Evolutionary conservation across 2,329 filamentous ascomycete species (phyloP).

Genomic region (Trichoderma brevicompactum): DNA sequence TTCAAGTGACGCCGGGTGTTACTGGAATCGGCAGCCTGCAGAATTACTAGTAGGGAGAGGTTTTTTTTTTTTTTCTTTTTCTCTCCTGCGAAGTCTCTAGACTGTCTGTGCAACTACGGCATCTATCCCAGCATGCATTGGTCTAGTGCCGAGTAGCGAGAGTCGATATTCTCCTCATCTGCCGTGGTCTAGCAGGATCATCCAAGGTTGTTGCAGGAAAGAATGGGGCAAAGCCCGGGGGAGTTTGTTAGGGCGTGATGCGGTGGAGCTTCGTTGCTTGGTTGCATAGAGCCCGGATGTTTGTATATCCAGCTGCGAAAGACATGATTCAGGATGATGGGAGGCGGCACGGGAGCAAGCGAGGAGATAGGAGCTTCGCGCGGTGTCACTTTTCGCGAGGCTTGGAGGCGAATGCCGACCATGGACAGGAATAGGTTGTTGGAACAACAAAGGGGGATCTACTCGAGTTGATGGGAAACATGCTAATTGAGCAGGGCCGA

Average conservation of each 20-base stretch:
- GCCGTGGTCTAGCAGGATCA: not conserved
- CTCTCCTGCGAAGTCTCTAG: not conserved
- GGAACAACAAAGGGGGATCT: not conserved
- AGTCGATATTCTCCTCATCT: not conserved
- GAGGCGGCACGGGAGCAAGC: not conserved
- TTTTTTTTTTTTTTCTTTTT: too few species aligned
- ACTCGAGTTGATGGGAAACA: not conserved
- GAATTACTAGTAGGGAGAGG: not conserved
- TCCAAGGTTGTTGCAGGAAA: not conserved
- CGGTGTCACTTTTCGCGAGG: not conserved
- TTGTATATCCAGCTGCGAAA: constrained; percentile 1
- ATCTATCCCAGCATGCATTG: not conserved
- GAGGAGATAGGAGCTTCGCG: constrained; percentile 3
- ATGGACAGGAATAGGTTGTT: not conserved
- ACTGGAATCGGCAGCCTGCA: constrained; percentile 2
- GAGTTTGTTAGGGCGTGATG: not conserved
- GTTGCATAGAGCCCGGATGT: not conserved
- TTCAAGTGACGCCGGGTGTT: not conserved
- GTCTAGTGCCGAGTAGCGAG: not conserved
- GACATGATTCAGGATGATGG: constrained; percentile 12
- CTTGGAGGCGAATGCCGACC: not conserved
- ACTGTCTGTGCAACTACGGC: not conserved
- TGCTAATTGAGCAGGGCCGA: constrained; percentile 8
- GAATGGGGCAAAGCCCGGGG: not conserved
- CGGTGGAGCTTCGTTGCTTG: constrained; percentile 5